Base-by-base conservation (phyloP, 306 rosid species). In the Vicia villosa region DNA sequence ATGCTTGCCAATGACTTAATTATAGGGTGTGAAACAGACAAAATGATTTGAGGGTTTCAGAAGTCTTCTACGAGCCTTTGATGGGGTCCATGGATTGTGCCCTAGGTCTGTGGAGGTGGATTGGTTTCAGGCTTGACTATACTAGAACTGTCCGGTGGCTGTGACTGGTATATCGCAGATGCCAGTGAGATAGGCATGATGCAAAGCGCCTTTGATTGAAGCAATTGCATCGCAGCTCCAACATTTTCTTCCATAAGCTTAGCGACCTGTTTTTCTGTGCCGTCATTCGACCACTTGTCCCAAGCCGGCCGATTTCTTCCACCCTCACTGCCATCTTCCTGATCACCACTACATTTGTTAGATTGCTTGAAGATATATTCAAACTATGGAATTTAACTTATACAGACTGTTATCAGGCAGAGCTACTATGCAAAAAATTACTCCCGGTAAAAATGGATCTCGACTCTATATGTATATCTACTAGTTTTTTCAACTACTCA, bases 181-280 rank as follows among this genome's bases (percentile, higher is more conserved):
- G 98, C 98, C 65, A 94, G 84, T 16, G 97, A 91, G 81, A 90
- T 78, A 36, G 98, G 98, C 98, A 90, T 94, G 77, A 94, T 86
- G 85, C 98, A 94, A 19, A 94, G 96, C 7, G 92, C 92, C 89
- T 94, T 94, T 6, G 96, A 83, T 82, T 94, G 97, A 80, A 94
- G 97, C 74, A 94, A 83, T 64, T 91, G 98, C 97, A 94, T 90
- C 20, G 98, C 98, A 1, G 92, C 77, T 50, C 98, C 97, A 8
- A 94, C 96, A 5, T 91, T 90, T 77, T 94, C 98, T 83, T 94
- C 98, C 98, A 94, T 94, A 5, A 94, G 92, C 83, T 94, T 90
- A 11, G 97, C 92, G 0, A 94, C 97, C 73, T 94, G 97, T 45
- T 86, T 79, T 78, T 94, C 97, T 0, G 97, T 94, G 69, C 97